A percentile compares a stretch with the other conserved stretches of the same genome.
These are phyloP conservation scores for Leccinellum luteum DNA, from an alignment of 768 basidiomycete genomes.

Conservation along the genomic window DNA sequence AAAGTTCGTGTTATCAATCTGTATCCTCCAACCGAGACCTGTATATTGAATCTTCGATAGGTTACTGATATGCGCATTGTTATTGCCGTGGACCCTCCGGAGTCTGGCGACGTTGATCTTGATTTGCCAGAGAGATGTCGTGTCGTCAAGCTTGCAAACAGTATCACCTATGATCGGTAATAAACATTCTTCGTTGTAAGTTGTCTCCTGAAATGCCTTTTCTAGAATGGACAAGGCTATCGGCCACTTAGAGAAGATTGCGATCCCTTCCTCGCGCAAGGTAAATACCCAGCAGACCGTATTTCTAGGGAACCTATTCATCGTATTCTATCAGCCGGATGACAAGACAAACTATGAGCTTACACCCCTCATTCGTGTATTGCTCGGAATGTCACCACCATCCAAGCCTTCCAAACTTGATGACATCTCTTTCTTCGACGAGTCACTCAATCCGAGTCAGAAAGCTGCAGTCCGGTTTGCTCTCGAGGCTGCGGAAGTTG, in stretches of 20 bases:
- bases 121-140: constrained; percentile 85
- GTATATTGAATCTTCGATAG: constrained; percentile 34
- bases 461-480: constrained; percentile 80
- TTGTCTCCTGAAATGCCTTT: not conserved
- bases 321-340: constrained; percentile 27
- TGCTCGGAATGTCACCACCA: constrained; percentile 62
- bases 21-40: not conserved
- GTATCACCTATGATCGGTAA: constrained; percentile 85
- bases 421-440: constrained; percentile 67
- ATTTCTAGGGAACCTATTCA: not conserved
- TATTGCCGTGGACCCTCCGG: constrained; percentile 69
- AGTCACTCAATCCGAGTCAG: constrained; percentile 78
- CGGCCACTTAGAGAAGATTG: constrained; percentile 55
- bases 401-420: constrained; percentile 37
- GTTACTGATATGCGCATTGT: constrained; percentile 80
- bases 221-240: constrained; percentile 85
- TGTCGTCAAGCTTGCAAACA: constrained; percentile 87
- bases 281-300: constrained; percentile 4
- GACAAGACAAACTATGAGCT: constrained; percentile 44
- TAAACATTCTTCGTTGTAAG: not conserved
- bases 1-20: constrained; percentile 44
- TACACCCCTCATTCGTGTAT: constrained; percentile 58
- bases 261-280: constrained; percentile 26
- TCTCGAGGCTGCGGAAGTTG: constrained; percentile 77
- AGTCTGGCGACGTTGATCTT: constrained; percentile 58